Evolutionary conservation across 2,329 filamentous ascomycete genomes (phyloP), one percentile per base, ranked within the genome.

Genomic region (Colletotrichum liriopes): DNA sequence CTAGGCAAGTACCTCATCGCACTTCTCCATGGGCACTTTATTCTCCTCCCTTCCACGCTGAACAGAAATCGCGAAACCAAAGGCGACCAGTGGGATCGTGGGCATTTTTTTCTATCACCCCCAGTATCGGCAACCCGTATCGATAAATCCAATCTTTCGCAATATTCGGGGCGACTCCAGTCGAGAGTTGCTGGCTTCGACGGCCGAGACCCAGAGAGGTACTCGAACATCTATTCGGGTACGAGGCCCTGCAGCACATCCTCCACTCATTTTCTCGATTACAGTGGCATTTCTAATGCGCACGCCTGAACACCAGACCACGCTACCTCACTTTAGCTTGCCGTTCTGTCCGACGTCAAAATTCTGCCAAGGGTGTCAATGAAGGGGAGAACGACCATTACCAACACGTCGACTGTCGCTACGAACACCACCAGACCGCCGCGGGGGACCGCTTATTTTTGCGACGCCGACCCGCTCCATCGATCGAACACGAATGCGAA

Each of bases 251-350:
- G 70, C 66, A 72, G 65, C 66, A 72, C 26, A 49, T 70, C 65
- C 66, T 72, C 70, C 70, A 72, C 70, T 60, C 60, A 66, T 65
- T 69, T 72, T 70, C 69, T 68, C 65, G 47, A 65, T 56, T 72
- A 73, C 67, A 73, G 71, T 73, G 71, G 71, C 61, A 74, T 74
- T 74, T 74, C 72, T 73, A 71, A 74, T 73, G 65, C 72, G 70
- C 66, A 73, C 55, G 56, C 70, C 26, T 61, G 37, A 67, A 56
- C 59, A 64, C 69, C 70, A 74, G 65, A 52, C 61, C 56, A 74
- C 72, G 56, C 72, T 63, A 54, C 65, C 59, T 58, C 45, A 54
- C 49, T 45, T 59, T 52, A 70, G 62, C 62, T 71, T 49, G n/a
- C 62, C 58, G 20, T 71, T 32, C 59, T 54, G 58, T 55, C 45